Base-by-base conservation (phyloP, 441 rosid genomes). In the Biscutella auriculata region DNA sequence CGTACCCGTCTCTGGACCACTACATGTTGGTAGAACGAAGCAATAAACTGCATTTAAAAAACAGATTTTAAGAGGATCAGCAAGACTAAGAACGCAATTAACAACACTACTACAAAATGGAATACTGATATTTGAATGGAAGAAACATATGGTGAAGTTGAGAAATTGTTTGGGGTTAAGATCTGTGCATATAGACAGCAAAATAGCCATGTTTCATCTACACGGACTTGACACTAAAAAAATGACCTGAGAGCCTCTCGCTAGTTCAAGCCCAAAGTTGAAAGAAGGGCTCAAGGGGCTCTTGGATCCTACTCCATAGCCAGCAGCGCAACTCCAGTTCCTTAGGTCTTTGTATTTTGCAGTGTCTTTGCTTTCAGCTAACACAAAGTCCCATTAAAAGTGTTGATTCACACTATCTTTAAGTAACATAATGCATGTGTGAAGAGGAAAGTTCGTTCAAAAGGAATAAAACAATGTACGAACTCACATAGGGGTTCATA, bases 1-100 rank as follows among this genome's bases (percentile, higher is more conserved):
- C 67, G 15, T 79, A 92, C 98, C 88, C 85, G 74, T 77, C 95
- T 82, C 70, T 88, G 96, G 71, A 88, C 98, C 66, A 88, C 98
- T 62, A 78, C 81, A 16, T 92, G 96, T 64, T 92, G 95, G 71
- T 84, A 92, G 58, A 92, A 88, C 8, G 98, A 84, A 53, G 96
- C 95, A 33, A 82, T 79, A 71, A 92, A 92, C 98, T 92, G 79
- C 81, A 84, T 42, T 63, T 34, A 53, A 53, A 72, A 19, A 13
- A 54, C 29, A 8, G 47, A 34, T 27, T 13, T 12, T 27, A 54
- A 13, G n/a, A n/a, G n/a, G n/a, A 60, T 67, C 53, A 68, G 54
- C 53, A 48, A 33, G 26, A 32, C 16, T 13, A 13, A 21, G 3
- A 53, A 48, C 40, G 19, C n/a, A n/a, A n/a, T n/a, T n/a, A n/a